Evolutionary conservation across 78 protist genomes (phyloP).

Genomic region (Protostelium mycophagum): DNA sequence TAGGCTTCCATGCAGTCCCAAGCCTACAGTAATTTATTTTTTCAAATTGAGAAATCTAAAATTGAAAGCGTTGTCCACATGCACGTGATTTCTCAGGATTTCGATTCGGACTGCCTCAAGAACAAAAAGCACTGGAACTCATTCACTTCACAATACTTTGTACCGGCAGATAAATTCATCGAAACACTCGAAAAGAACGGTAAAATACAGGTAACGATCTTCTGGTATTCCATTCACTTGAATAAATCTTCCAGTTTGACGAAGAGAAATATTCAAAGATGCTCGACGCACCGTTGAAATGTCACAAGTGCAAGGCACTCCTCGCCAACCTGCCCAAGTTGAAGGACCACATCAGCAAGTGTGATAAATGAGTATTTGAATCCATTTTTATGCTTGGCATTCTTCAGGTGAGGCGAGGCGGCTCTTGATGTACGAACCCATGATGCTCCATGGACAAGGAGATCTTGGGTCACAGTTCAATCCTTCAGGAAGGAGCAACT

Average conservation of each 20-base stretch:
- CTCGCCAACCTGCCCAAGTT: background rate
- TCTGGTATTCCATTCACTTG: background rate
- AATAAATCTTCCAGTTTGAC: background rate
- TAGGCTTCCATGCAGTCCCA: constrained; percentile 69
- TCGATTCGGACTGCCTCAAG: constrained; percentile 52
- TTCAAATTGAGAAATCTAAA: constrained; percentile 23
- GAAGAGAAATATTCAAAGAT: background rate
- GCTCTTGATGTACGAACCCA: background rate
- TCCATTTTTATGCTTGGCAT: background rate
- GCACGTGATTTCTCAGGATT: constrained; percentile 72
- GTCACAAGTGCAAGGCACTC: background rate
- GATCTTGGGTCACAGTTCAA: constrained; percentile 2
- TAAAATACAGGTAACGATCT: constrained; percentile 9
- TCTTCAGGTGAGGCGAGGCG: background rate
- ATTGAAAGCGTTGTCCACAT: constrained; percentile 24
- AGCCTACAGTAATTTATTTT: background rate
- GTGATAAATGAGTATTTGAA: background rate
- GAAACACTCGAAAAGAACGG: background rate
- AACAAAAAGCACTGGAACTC: constrained; percentile 78
- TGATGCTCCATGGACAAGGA: background rate
- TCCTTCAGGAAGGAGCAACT: too few relatives aligned
- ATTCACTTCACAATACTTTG: constrained; percentile 66
- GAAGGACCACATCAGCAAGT: background rate
- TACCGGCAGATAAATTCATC: constrained; percentile 13
- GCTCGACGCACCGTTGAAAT: background rate